Conservation (phyloP, 2,329 filamentous ascomycete species). For the Ceratocystis cubensis region DNA sequence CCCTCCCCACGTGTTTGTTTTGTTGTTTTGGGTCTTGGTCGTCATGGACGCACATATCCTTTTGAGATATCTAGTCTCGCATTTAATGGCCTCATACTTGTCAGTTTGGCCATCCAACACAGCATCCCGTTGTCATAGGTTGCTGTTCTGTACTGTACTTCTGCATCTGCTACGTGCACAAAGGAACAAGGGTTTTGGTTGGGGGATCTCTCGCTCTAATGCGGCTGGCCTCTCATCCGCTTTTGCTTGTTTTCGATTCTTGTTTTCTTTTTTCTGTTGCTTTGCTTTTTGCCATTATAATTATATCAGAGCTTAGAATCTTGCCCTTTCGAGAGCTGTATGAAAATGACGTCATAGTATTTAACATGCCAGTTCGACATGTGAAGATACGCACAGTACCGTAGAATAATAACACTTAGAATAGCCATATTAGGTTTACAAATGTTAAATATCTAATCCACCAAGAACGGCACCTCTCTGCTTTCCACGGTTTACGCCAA, state of each 20-base stretch:
- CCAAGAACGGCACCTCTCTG: neutral
- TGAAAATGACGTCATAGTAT: neutral
- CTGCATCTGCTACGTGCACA: neutral
- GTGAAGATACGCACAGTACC: neutral
- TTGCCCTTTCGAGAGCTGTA: neutral
- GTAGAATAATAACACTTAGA: neutral
- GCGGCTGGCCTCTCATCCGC: too few relatives aligned
- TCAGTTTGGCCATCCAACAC: constrained; percentile 1
- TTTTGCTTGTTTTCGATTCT: too few relatives aligned
- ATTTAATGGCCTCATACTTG: neutral
- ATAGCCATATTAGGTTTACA: neutral
- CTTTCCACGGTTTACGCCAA: neutral
- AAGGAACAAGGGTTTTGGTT: neutral
- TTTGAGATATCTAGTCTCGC: neutral
- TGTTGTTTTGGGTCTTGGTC: neutral
- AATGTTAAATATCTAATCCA: neutral
- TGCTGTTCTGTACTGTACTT: neutral
- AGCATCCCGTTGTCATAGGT: neutral
- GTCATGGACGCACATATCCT: constrained; percentile 4
- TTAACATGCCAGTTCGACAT: neutral
- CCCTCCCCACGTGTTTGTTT: neutral
- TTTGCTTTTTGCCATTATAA: neutral
- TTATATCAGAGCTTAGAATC: neutral
- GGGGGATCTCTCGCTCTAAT: neutral
- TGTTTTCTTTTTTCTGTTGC: neutral